Evolutionary conservation across 192 early-diverging fungal species (phyloP), one percentile per base, ranked within the genome.

Genomic region (Mortierella alpina): DNA sequence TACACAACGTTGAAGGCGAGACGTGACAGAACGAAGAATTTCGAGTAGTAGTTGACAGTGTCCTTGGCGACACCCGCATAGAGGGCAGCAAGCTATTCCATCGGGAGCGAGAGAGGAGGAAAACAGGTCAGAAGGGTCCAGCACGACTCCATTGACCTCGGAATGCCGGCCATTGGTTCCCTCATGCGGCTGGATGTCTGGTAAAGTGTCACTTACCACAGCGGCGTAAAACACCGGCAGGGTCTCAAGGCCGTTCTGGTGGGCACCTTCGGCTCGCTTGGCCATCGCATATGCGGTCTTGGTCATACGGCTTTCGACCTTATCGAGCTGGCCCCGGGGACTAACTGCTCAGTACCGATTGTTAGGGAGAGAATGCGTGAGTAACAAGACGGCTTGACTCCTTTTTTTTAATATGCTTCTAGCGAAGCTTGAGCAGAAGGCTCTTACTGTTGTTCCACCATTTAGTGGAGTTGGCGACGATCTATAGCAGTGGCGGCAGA

Each of bases 211-310:
- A 60, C 77, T 81, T 76, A 84, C 83, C 51, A 84, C 51, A n/a
- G 83, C 72, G 15, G 56, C 59, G 12, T 63, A 79, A 60, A 75
- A 84, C 39, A 84, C 2, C 42, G 77, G 73, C 13, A 84, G 68
- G 20, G 77, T 72, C 58, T 84, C 83, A 2, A 84, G 7, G 18
- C 83, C 77, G 51, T 84, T 84, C 49, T 20, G 17, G 49, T 84
- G 83, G 48, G 83, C 83, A 48, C 72, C 58, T 31, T 84, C 77
- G 60, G 72, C 65, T 66, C 83, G 76, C 68, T 84, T 84, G 46
- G 83, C 83, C 73, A 72, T 81, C 18, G 63, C 66, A 52, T 51
- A 81, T 6, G 63, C 52, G 18, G 59, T 64, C 68, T 84, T 73
- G 18, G 73, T 75, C 83, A 84, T 84, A 31, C 52, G 53, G 13